Percentiles rank a stretch among this genome's conserved stretches.
phyloP scores from a whole-genome alignment of 1,284 basidiomycete species.

The Ustilago loliicola region DNA sequence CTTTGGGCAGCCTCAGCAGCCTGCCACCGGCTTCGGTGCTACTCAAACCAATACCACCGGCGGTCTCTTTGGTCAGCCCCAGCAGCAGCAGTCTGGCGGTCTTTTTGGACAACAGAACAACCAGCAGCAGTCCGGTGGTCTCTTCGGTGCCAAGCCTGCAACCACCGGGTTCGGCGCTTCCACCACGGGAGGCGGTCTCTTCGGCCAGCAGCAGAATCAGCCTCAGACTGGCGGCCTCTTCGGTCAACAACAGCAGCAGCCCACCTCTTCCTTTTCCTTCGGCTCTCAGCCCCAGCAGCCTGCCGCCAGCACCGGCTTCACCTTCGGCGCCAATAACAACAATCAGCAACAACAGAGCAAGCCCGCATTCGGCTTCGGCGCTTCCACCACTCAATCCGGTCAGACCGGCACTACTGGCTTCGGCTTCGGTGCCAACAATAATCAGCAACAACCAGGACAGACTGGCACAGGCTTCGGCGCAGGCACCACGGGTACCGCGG shows the following conservation, averaged over 20 bases:
- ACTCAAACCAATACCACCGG: slow-evolving; percentile 30
- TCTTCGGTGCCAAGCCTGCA: slow-evolving; percentile 69
- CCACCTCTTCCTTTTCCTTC: slow-evolving; percentile 57
- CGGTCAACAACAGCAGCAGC: slow-evolving; percentile 59
- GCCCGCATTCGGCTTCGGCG: slow-evolving; percentile 59
- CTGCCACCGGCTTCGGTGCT: slow-evolving; percentile 53
- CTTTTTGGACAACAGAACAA: slow-evolving; percentile 70
- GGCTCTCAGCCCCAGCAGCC: slow-evolving; percentile 68
- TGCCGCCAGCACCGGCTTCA: slow-evolving; percentile 52
- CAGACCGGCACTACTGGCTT: slow-evolving; percentile 50
- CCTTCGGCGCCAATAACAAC: slow-evolving; percentile 52
- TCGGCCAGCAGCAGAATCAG: slow-evolving; percentile 62
- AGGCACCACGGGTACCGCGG: slow-evolving; percentile 38
- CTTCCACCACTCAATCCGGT: slow-evolving; percentile 38
- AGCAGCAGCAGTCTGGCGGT: slow-evolving; percentile 60
- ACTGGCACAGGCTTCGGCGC: slow-evolving; percentile 49
- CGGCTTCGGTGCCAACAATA: slow-evolving; percentile 52
- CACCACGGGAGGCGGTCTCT: slow-evolving; percentile 63
- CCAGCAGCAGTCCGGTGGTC: slow-evolving; percentile 68
- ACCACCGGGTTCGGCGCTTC: slow-evolving; percentile 52
- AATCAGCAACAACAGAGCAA: slow-evolving; percentile 55
- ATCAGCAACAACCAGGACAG: slow-evolving; percentile 35
- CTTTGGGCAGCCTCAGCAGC: slow-evolving; percentile 58
- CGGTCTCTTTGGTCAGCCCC: slow-evolving; percentile 58
- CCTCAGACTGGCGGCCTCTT: slow-evolving; percentile 64